A percentile compares a stretch with the other conserved stretches of the same genome.
Evolutionary conservation across 2,329 filamentous ascomycete species (phyloP).

Genomic region (Talaromyces sp.): DNA sequence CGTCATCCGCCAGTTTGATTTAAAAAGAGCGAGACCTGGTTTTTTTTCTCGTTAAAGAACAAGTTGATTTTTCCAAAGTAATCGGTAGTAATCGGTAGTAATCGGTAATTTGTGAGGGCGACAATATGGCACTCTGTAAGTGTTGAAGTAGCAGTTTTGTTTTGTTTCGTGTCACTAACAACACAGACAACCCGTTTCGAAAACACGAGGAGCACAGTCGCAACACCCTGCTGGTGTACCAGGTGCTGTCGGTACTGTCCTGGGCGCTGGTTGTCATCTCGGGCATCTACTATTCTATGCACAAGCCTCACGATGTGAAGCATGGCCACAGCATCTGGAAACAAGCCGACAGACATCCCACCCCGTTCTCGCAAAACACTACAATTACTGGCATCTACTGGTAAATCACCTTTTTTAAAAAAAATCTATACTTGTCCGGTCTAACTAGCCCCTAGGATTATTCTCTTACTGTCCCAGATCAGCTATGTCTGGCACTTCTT

Average conservation of each 20-base stretch:
- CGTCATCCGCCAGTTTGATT: not conserved
- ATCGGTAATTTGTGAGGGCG: not conserved
- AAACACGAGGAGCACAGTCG: constrained; percentile 61
- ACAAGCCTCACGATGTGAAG: constrained; percentile 57
- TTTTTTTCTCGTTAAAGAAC: not conserved
- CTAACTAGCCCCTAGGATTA: constrained; percentile 46
- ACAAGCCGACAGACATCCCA: constrained; percentile 61
- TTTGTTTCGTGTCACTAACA: not conserved
- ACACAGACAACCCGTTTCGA: constrained; percentile 67
- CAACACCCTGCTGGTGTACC: constrained; percentile 63
- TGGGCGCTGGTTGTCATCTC: constrained; percentile 70
- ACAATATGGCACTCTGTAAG: constrained; percentile 9
- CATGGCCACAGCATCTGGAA: constrained; percentile 65
- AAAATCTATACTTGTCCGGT: not conserved
- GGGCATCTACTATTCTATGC: constrained; percentile 67
- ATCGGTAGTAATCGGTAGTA: not conserved
- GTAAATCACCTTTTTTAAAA: constrained; percentile 41
- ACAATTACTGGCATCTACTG: constrained; percentile 66
- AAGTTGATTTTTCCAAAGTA: not conserved
- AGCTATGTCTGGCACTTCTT: constrained; percentile 74
- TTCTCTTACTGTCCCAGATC: constrained; percentile 68
- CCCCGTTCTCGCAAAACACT: constrained; percentile 70
- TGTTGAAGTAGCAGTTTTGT: not conserved
- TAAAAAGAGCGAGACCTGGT: not conserved
- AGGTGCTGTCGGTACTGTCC: constrained; percentile 64